Conservation (phyloP, 257 asterid genomes). For the Paulownia fortunei region DNA sequence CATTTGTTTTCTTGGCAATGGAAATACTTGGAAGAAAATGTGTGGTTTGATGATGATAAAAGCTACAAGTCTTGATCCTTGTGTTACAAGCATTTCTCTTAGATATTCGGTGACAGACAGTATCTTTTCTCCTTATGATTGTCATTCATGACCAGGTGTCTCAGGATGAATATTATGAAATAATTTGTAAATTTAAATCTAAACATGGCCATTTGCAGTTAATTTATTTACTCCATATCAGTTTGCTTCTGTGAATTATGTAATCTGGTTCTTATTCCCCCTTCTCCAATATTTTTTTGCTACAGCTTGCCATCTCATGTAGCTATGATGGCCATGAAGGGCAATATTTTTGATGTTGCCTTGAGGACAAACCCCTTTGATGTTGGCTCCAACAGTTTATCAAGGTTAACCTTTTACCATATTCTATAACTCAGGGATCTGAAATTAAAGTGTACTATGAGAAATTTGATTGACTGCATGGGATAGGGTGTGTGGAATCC, state of each 20-base stretch:
- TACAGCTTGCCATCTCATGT: slow-evolving; percentile 90
- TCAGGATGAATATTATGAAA: slow-evolving; percentile 13
- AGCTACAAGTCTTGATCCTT: slow-evolving; percentile 3
- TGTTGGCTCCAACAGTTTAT: slow-evolving; percentile 55
- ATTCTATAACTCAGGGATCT: slow-evolving; percentile 11
- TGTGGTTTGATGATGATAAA: slow-evolving; percentile 25
- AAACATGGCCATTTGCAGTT: slow-evolving; percentile 11
- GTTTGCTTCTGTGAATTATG: slow-evolving; percentile 14
- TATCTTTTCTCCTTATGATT: background rate
- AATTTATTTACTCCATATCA: slow-evolving; percentile 2
- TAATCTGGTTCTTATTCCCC: slow-evolving; percentile 24
- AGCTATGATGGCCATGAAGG: slow-evolving; percentile 56
- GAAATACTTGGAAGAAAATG: background rate
- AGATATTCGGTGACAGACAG: background rate
- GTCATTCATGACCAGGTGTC: slow-evolving; percentile 22
- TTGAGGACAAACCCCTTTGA: slow-evolving; percentile 58
- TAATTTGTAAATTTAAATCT: background rate
- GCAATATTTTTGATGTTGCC: slow-evolving; percentile 82
- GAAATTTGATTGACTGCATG: slow-evolving; percentile 15
- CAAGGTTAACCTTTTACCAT: slow-evolving; percentile 59
- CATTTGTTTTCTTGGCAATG: background rate
- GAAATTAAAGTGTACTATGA: background rate
- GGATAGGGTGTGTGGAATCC: slow-evolving; percentile 13
- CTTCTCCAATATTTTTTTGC: slow-evolving; percentile 24
- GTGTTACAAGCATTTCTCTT: background rate